Base-by-base conservation (phyloP, 164 flowering plant genomes). In the Vitis riparia region DNA sequence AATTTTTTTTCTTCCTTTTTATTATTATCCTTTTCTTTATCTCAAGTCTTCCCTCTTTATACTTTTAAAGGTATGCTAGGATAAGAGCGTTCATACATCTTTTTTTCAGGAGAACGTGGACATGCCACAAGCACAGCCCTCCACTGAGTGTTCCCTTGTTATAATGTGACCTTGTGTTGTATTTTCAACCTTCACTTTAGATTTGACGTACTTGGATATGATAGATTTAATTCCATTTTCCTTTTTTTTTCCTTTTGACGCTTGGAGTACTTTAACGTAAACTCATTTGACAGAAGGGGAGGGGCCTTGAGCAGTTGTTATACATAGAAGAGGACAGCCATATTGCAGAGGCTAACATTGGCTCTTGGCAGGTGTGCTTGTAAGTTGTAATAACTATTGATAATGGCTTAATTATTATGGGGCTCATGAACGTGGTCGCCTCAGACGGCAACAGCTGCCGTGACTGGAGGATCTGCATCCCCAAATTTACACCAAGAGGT, bases 151-250 rank as follows among this genome's bases (percentile, higher is more conserved):
- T 29, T 61, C 64, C 14, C 10, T 32, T 15, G 8, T 8, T 15
- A 13, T 8, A 61, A 37, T 37, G 50, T 37, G 50, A 32, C 64
- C 44, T 61, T 55, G 62, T 59, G 47, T 27, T 27, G n/a, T 37
- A 59, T 59, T 27, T 59, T 59, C 50, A 14, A 61, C 44, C 64
- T 37, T 61, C 64, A 12, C 2, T 61, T 14, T 14, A 13, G 50
- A 61, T 61, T 61, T 61, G 49, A 32, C 49, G n/a, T 61, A 14
- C 8, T 32, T 37, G 49, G 64, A 61, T 61, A 30, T 4, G 63
- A 47, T 60, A 47, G 48, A 13, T 29, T 60, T 11, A 37, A 3
- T 37, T 37, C 5, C 44, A 37, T 37, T 37, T 37, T 37, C 7
- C 44, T 2, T 37, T 37, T 37, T 37, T 6, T 37, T 37, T 15